phyloP scores from a whole-genome alignment of 169 alveolate genomes.

The Plasmodium vivax region DNA sequence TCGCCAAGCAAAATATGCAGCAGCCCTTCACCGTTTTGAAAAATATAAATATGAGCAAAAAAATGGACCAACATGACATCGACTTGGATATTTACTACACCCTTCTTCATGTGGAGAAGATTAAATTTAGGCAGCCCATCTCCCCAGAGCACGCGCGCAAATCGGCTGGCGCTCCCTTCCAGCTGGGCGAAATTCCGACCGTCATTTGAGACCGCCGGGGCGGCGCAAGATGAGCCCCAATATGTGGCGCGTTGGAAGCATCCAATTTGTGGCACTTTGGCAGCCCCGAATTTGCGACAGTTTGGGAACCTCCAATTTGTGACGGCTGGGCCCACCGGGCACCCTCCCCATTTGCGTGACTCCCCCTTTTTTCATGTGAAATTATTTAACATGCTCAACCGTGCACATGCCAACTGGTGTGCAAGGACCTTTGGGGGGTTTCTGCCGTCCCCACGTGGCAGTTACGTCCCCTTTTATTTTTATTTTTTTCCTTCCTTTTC shows the following conservation, averaged over 20 bases:
- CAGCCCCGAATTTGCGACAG: too few relatives aligned
- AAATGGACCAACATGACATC: constrained; percentile 17
- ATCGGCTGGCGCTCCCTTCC: background rate
- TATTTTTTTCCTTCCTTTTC: background rate
- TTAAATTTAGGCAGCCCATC: constrained; percentile 39
- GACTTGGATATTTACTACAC: constrained; percentile 45
- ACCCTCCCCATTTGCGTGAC: background rate
- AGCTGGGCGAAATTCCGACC: constrained; percentile 56
- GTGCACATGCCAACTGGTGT: background rate
- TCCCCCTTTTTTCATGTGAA: background rate
- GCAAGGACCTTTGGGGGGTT: background rate
- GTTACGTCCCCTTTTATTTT: background rate
- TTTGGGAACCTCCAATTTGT: background rate
- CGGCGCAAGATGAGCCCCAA: background rate
- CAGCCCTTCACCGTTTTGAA: constrained; percentile 54
- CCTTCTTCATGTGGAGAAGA: constrained; percentile 52
- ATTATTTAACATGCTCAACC: background rate
- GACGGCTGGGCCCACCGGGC: background rate
- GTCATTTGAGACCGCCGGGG: constrained; percentile 4
- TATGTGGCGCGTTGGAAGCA: too few relatives aligned
- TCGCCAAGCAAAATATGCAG: constrained; percentile 1
- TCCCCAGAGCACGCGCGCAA: background rate
- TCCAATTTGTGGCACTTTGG: background rate
- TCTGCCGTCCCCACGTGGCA: background rate
- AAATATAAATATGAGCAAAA: constrained; percentile 29